Percentiles rank a stretch among this genome's conserved stretches.
Evolutionary conservation across 495 filamentous ascomycete species (phyloP).

Genomic region (Lepidopterella palustris): DNA sequence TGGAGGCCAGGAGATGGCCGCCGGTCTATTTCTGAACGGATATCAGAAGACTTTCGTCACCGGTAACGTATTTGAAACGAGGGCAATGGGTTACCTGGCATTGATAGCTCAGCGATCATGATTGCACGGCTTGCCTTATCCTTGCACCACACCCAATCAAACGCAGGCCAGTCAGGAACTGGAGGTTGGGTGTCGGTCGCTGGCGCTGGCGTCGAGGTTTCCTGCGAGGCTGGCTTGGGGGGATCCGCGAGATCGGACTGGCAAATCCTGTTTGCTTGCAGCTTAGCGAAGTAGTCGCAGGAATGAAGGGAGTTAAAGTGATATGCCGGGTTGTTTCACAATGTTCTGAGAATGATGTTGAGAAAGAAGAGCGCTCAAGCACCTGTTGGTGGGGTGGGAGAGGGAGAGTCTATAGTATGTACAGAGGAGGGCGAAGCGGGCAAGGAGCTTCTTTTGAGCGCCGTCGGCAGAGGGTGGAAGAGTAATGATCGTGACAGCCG

Average conservation of each 20-base stretch:
- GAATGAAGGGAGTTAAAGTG: background rate
- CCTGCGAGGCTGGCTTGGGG: background rate
- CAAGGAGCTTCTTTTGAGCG: background rate
- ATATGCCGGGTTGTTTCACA: background rate
- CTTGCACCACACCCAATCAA: slow-evolving; percentile 22
- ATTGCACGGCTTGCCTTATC: slow-evolving; percentile 16
- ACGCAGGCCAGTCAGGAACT: slow-evolving; percentile 1
- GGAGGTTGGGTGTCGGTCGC: slow-evolving; percentile 4
- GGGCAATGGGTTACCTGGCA: slow-evolving; percentile 29
- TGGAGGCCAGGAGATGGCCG: slow-evolving; percentile 29
- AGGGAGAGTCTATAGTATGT: background rate
- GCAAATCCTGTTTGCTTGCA: background rate
- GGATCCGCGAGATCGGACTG: background rate
- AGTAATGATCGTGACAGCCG: background rate
- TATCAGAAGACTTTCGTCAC: slow-evolving; percentile 25
- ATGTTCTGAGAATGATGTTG: background rate
- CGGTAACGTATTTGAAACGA: slow-evolving; percentile 20
- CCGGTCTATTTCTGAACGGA: slow-evolving; percentile 24
- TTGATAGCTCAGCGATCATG: slow-evolving; percentile 29
- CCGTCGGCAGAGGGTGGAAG: background rate
- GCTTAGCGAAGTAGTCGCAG: background rate
- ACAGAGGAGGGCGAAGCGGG: background rate
- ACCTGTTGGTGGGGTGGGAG: background rate
- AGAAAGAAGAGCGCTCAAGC: background rate
- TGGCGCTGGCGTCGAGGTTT: background rate